Percentiles rank a stretch among this genome's conserved stretches.
phyloP scores from a whole-genome alignment of 805 yeast species.

The Schizosaccharomyces lindneri region DNA sequence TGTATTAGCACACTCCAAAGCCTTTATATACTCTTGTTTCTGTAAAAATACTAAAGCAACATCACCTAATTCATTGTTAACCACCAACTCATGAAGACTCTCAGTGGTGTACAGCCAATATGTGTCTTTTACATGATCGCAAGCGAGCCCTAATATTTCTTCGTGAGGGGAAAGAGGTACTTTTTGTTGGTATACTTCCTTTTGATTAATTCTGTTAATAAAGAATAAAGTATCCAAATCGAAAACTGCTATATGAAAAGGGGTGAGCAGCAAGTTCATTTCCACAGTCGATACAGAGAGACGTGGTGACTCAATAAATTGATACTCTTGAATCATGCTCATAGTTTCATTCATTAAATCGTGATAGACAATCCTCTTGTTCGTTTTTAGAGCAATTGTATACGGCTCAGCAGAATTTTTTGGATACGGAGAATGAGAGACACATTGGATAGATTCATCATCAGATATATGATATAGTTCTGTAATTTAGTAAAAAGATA shows the following conservation, averaged over 20 bases:
- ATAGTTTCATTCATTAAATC: not conserved
- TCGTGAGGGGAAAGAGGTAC: constrained; percentile 24
- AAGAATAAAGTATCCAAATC: not conserved
- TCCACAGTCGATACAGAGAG: not conserved
- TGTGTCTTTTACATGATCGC: constrained; percentile 29
- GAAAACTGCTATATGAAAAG: not conserved
- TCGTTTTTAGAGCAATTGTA: not conserved
- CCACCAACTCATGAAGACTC: constrained; percentile 44
- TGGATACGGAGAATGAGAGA: not conserved
- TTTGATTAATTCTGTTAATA: not conserved
- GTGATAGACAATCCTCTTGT: not conserved
- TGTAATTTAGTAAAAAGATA: not conserved
- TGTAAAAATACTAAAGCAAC: constrained; percentile 48
- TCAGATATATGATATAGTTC: not conserved
- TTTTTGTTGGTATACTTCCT: constrained; percentile 20
- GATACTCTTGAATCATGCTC: not conserved
- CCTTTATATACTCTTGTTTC: constrained; percentile 34
- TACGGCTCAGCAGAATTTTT: not conserved
- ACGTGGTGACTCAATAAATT: not conserved
- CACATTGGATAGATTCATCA: not conserved
- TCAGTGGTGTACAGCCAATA: constrained; percentile 49
- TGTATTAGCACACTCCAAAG: constrained; percentile 25
- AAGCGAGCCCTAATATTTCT: constrained; percentile 21
- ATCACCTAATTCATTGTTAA: constrained; percentile 42
- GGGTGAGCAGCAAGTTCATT: not conserved